These are phyloP conservation scores for Lolium perenne DNA, from an alignment of 176 grass and related monocot genomes.

Conservation along the genomic window DNA sequence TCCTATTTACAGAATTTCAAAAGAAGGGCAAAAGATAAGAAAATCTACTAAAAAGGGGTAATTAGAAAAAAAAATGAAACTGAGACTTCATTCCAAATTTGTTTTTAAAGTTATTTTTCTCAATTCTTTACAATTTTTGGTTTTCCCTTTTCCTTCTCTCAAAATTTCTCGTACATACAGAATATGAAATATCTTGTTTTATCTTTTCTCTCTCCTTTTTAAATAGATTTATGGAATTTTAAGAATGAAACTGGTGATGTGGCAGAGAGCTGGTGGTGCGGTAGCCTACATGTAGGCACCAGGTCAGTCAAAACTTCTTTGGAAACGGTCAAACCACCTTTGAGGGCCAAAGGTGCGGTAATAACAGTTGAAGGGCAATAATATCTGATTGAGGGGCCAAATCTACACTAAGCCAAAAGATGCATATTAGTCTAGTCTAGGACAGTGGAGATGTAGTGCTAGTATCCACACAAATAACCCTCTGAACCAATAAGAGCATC, in stretches of 20 bases:
- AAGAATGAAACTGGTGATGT: neutral
- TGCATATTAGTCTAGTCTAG: neutral
- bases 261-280: neutral
- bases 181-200: neutral
- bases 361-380: neutral
- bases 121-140: neutral
- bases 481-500: too few relatives aligned
- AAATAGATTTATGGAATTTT: constrained; percentile 2
- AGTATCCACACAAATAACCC: neutral
- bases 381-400: neutral
- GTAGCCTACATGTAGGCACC: neutral
- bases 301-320: neutral
- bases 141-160: neutral
- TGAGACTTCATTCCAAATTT: neutral
- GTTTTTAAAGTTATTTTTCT: neutral
- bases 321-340: neutral
- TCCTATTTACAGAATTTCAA: constrained; percentile 4
- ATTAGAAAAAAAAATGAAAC: neutral
- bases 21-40: neutral
- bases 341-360: neutral
- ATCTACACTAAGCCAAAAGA: neutral
- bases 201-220: neutral
- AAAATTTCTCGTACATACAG: neutral
- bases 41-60: neutral
- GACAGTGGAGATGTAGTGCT: neutral